Evolutionary conservation across 2,329 filamentous ascomycete species (phyloP), one percentile per base, ranked within the genome.

Genomic region (Nemania serpens): DNA sequence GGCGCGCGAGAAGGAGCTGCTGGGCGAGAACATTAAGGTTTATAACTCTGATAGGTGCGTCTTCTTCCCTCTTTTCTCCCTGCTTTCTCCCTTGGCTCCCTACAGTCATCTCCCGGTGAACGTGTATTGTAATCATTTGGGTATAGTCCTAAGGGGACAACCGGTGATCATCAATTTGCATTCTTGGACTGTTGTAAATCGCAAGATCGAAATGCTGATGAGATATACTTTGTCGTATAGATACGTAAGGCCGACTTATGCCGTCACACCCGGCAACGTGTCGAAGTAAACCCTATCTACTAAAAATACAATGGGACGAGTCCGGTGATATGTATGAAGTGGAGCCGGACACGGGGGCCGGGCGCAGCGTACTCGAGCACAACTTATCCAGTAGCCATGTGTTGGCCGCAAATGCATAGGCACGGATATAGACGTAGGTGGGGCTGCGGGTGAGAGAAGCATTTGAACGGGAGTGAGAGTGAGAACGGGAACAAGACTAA

Each of bases 41-140:
- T 99, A 97, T 81, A 86, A 98, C 81, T 88, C 85, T 68, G 93
- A 97, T 74, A 84, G 91, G 91, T 97, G 81, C 67, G 90, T 25
- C 42, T 25, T 15, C 18, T 15, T 5, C 55, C 20, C 42, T 22
- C 25, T 20, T 12, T 56, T 58, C 36, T 61, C 25, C 11, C 25
- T 18, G 36, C 46, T 56, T 50, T 53, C 55, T 41, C 15, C 5
- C n/a, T 39, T 39, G 4, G 36, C 10, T 22, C 17, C 47, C 9
- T 18, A 5, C 3, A 17, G 3, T 3, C 41, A 5, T 43, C 36
- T 29, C 29, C 10, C 22, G n/a, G 22, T 43, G 7, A 37, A 20
- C 11, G 11, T 39, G 4, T 4, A 13, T 5, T n/a, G 4, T 10
- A 10, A 12, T 10, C 11, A n/a, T 39, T 3, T 3, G 36, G 36